These are phyloP conservation scores for Moelleriella libera DNA, from an alignment of 2,329 filamentous ascomycete genomes.

Conservation along the genomic window DNA sequence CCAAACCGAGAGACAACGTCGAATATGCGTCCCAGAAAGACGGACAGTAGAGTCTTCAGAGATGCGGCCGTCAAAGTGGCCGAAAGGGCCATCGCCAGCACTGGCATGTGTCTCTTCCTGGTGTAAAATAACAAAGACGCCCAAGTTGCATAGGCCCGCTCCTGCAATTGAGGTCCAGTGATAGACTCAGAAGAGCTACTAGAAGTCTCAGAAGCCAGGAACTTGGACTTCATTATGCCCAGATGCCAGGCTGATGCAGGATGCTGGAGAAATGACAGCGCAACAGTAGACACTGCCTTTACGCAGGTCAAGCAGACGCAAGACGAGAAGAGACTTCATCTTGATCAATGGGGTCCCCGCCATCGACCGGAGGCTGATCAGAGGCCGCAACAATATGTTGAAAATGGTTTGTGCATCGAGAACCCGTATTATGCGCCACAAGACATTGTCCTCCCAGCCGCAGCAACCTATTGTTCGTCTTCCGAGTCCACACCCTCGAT, in stretches of 20 bases:
- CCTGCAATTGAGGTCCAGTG: neutral
- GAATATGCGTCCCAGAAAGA: constrained; percentile 65
- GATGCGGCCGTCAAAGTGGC: constrained; percentile 46
- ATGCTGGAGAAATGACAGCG: neutral
- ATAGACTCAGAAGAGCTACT: neutral
- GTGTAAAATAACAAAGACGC: constrained; percentile 58
- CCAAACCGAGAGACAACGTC: constrained; percentile 55
- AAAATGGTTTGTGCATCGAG: no score
- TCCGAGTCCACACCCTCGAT: no score
- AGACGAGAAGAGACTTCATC: no score
- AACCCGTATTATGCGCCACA: no score
- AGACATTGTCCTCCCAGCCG: no score
- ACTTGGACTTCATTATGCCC: neutral
- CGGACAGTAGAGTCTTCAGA: constrained; percentile 48
- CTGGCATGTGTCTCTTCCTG: constrained; percentile 38
- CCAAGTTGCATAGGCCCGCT: constrained; percentile 9
- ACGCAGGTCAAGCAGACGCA: no score
- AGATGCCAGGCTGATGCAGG: neutral
- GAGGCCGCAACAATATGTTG: no score
- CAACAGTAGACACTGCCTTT: neutral
- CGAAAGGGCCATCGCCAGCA: constrained; percentile 39
- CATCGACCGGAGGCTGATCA: no score
- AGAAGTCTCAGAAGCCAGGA: neutral
- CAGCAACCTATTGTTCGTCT: neutral
- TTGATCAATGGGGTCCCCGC: no score